These are phyloP conservation scores for Breynia disticha DNA, from an alignment of 441 rosid genomes.

Conservation along the genomic window DNA sequence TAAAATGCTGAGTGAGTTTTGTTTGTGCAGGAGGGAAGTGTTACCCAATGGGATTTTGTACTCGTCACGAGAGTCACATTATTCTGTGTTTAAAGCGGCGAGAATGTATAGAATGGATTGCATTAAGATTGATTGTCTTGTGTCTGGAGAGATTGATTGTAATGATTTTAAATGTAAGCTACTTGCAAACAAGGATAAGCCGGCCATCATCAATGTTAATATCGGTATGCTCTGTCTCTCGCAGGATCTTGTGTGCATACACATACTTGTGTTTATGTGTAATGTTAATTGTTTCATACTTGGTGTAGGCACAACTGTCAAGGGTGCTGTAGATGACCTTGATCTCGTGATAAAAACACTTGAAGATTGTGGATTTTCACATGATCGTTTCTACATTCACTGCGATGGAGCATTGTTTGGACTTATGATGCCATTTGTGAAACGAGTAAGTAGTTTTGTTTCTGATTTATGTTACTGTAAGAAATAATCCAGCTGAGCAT, in stretches of 20 bases:
- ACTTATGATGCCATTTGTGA: slow-evolving; percentile 94
- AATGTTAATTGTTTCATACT: slow-evolving; percentile 7
- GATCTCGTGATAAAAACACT: slow-evolving; percentile 81
- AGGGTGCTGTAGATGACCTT: slow-evolving; percentile 95
- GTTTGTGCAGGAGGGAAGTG: slow-evolving; percentile 58
- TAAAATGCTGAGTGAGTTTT: neutral
- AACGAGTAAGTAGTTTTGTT: slow-evolving; percentile 43
- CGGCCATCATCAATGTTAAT: slow-evolving; percentile 78
- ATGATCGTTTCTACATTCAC: slow-evolving; percentile 73
- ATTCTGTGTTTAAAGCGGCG: slow-evolving; percentile 91
- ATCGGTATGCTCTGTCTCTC: slow-evolving; percentile 40
- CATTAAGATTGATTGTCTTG: slow-evolving; percentile 55
- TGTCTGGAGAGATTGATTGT: slow-evolving; percentile 86
- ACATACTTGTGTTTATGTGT: neutral
- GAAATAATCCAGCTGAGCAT: too few species aligned
- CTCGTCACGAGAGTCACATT: slow-evolving; percentile 76
- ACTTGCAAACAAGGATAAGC: slow-evolving; percentile 67
- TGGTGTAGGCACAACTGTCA: slow-evolving; percentile 84
- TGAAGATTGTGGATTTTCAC: slow-evolving; percentile 68
- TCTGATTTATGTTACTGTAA: too few species aligned
- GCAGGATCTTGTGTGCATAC: neutral
- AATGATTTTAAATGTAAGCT: slow-evolving; percentile 49
- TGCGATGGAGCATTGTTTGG: slow-evolving; percentile 96
- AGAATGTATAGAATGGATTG: slow-evolving; percentile 92
- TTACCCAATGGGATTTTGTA: slow-evolving; percentile 78